Evolutionary conservation across 495 filamentous ascomycete species (phyloP).

Genomic region (Cladorrhinum samala): DNA sequence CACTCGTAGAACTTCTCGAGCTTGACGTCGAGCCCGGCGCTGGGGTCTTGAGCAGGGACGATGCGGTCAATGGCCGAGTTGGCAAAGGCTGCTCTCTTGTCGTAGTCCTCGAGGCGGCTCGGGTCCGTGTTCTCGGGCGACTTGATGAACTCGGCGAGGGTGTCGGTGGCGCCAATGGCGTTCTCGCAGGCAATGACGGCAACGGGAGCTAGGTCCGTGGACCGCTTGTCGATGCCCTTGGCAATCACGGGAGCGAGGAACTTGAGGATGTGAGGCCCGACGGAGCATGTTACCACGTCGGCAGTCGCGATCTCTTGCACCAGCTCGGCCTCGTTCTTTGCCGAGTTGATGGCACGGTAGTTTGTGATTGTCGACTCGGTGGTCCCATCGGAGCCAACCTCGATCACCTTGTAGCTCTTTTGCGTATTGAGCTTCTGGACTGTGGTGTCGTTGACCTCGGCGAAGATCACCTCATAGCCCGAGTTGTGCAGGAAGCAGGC

Average conservation of each 20-base stretch:
- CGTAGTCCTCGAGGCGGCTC: conserved; percentile 53
- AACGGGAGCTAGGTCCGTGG: conserved; percentile 59
- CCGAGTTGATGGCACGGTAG: conserved; percentile 93
- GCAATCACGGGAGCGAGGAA: conserved; percentile 92
- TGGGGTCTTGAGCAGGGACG: conserved; percentile 76
- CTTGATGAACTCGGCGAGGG: conserved; percentile 74
- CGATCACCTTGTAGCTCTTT: conserved; percentile 80
- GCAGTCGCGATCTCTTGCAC: conserved; percentile 79
- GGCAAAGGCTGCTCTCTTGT: conserved; percentile 71
- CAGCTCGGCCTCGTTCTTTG: conserved; percentile 70
- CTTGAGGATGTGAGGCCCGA: conserved; percentile 91
- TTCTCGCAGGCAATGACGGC: conserved; percentile 98
- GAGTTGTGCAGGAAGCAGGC: conserved; percentile 71
- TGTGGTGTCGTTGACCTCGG: conserved; percentile 79
- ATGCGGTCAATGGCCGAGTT: conserved; percentile 98
- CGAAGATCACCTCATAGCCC: conserved; percentile 89
- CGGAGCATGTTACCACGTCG: conserved; percentile 89
- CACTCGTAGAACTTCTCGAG: conserved; percentile 99
- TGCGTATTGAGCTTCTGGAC: conserved; percentile 70
- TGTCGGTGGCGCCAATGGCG: conserved; percentile 85
- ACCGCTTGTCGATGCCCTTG: conserved; percentile 75
- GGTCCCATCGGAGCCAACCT: conserved; percentile 83
- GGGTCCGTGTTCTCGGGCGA: conserved; percentile 56
- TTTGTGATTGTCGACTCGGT: conserved; percentile 77
- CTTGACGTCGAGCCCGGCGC: conserved; percentile 78